Evolutionary conservation across 768 basidiomycete genomes (phyloP).

Genomic region (Boletus pseudo-olivaceus): DNA sequence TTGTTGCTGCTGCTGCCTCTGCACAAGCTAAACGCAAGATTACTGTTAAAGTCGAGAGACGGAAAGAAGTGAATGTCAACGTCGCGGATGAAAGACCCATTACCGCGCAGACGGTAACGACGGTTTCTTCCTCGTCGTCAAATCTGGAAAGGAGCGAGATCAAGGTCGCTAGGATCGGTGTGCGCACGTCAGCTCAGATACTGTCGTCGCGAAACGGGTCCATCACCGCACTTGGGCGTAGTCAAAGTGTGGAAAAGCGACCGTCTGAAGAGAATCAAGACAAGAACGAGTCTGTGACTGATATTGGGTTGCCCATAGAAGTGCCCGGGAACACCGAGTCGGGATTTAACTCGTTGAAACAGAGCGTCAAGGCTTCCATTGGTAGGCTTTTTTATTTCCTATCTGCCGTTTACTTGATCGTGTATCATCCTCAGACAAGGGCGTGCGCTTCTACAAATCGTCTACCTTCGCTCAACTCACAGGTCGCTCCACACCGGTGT

Average conservation of each 20-base stretch:
- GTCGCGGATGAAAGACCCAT: slow-evolving; percentile 5
- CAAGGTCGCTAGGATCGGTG: slow-evolving; percentile 29
- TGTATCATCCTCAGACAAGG: slow-evolving; percentile 50
- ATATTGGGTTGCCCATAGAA: slow-evolving; percentile 27
- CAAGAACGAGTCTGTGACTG: slow-evolving; percentile 13
- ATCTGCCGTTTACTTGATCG: neutral
- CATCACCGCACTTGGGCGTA: slow-evolving; percentile 12
- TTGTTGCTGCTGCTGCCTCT: slow-evolving; percentile 20
- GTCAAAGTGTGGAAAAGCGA: slow-evolving; percentile 8
- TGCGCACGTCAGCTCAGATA: slow-evolving; percentile 29
- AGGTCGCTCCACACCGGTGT: slow-evolving; percentile 28
- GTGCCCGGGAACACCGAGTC: slow-evolving; percentile 32
- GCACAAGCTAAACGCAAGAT: slow-evolving; percentile 3
- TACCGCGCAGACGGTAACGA: slow-evolving; percentile 12
- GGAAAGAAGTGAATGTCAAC: neutral
- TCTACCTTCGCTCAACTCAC: slow-evolving; percentile 47
- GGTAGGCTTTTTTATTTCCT: slow-evolving; percentile 40
- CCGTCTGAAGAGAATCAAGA: slow-evolving; percentile 4
- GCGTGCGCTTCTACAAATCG: slow-evolving; percentile 63
- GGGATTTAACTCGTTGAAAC: slow-evolving; percentile 52
- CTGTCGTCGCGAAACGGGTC: slow-evolving; percentile 24
- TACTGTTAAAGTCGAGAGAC: neutral
- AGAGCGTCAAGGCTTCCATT: slow-evolving; percentile 70
- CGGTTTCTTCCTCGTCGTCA: slow-evolving; percentile 18
- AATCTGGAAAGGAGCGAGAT: slow-evolving; percentile 27